A percentile compares a stretch with the other conserved stretches of the same genome.
Conservation (phyloP, 192 early-diverging fungal genomes). For the Umbelopsis vinacea region DNA sequence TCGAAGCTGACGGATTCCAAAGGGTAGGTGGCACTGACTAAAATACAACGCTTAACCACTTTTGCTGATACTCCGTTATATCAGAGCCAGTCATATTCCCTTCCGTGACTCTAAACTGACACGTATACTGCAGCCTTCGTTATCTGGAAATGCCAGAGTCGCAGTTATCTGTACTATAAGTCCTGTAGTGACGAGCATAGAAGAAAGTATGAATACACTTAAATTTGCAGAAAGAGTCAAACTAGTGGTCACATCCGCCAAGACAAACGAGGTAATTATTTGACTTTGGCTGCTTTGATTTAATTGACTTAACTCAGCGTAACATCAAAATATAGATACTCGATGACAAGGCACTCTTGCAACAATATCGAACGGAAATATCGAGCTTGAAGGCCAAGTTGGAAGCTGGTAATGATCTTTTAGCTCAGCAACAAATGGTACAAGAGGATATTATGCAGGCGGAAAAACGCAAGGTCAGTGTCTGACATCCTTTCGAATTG, state of each 20-base stretch:
- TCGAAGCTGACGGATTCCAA: conserved; percentile 79
- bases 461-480: conserved; percentile 42
- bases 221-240: conserved; percentile 96
- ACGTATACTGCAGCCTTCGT: conserved; percentile 88
- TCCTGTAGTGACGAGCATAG: conserved; percentile 73
- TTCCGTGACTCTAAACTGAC: conserved; percentile 98
- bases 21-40: conserved; percentile 33
- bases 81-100: conserved; percentile 77
- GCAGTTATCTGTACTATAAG: conserved; percentile 93
- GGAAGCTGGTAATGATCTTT: conserved; percentile 54
- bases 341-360: conserved; percentile 84
- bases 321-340: conserved; percentile 38
- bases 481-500: neutral
- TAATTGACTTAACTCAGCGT: neutral
- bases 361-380: conserved; percentile 85
- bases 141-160: conserved; percentile 90
- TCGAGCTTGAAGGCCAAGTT: conserved; percentile 70
- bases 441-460: conserved; percentile 42
- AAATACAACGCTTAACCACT: neutral
- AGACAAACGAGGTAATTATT: conserved; percentile 69
- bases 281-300: neutral
- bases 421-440: conserved; percentile 53
- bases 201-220: conserved; percentile 90
- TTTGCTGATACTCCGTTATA: neutral
- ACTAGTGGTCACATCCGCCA: conserved; percentile 80